A percentile compares a stretch with the other conserved stretches of the same genome.
These are phyloP conservation scores for Apiotrichum brassicae DNA, from an alignment of 1,284 basidiomycete species.

Conservation along the genomic window DNA sequence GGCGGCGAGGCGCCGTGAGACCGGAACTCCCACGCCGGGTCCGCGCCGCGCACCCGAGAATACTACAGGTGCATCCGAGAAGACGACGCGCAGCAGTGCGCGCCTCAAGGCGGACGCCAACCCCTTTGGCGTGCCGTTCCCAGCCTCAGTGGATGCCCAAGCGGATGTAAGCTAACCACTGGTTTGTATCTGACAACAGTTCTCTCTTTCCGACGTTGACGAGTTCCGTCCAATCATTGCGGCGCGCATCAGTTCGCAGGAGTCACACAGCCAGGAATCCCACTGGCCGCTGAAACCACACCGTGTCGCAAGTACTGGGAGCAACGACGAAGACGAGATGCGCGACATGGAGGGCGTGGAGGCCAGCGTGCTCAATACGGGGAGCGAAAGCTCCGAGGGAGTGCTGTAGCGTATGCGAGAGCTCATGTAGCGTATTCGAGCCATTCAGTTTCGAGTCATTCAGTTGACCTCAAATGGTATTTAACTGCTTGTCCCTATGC, in stretches of 20 bases:
- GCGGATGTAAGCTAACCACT: neutral
- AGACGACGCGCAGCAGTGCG: too few relatives aligned
- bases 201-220: constrained; percentile 1
- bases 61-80: too few relatives aligned
- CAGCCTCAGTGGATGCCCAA: neutral
- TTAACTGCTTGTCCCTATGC: too few relatives aligned
- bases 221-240: constrained; percentile 5
- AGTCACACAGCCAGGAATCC: neutral
- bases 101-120: neutral
- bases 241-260: neutral
- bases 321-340: constrained; percentile 6
- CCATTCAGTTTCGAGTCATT: too few relatives aligned
- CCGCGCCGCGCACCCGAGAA: too few relatives aligned
- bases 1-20: too few relatives aligned
- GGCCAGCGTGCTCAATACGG: constrained; percentile 7
- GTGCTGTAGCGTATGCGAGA: too few relatives aligned
- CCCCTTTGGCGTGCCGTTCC: constrained; percentile 1
- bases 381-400: neutral
- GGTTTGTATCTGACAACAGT: constrained; percentile 3
- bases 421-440: too few relatives aligned
- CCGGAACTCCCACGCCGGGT: too few relatives aligned
- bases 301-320: too few relatives aligned
- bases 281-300: neutral
- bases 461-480: too few relatives aligned
- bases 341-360: constrained; percentile 16